Conservation (phyloP, 192 early-diverging fungal genomes). For the Entomortierella chlamydospora region DNA sequence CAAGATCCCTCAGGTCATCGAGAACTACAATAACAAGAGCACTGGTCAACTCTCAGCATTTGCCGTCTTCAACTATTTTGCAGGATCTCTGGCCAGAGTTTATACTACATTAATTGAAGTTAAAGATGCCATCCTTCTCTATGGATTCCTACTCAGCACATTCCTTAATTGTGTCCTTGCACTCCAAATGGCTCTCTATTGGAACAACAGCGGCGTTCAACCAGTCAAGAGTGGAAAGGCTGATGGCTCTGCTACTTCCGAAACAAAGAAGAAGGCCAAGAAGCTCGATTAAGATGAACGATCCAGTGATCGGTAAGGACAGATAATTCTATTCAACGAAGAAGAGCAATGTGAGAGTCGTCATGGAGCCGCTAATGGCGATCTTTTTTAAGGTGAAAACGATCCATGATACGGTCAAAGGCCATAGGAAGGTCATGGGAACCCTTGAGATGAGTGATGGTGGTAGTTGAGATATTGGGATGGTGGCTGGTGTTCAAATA, state of each 20-base stretch:
- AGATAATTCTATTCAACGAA: too few relatives aligned
- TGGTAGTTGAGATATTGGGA: too few relatives aligned
- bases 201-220: constrained; percentile 60
- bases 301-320: too few relatives aligned
- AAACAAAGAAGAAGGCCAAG: constrained; percentile 44
- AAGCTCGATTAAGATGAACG: constrained; percentile 57
- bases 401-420: too few relatives aligned
- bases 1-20: constrained; percentile 90
- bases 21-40: constrained; percentile 83
- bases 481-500: too few relatives aligned
- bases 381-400: too few relatives aligned
- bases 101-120: constrained; percentile 95
- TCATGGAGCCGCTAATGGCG: too few relatives aligned
- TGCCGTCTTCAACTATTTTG: constrained; percentile 90
- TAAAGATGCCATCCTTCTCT: constrained; percentile 83
- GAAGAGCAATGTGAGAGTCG: too few relatives aligned
- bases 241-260: constrained; percentile 8
- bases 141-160: constrained; percentile 74
- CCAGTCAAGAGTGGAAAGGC: constrained; percentile 24
- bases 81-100: constrained; percentile 87
- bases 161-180: constrained; percentile 82
- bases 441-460: too few relatives aligned
- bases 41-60: constrained; percentile 94
- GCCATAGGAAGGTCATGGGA: too few relatives aligned
- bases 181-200: constrained; percentile 82